Percentiles rank a stretch among this genome's conserved stretches.
These are phyloP conservation scores for Ascocoryne sarcoides DNA, from an alignment of 2,329 filamentous ascomycete genomes.

Conservation along the genomic window DNA sequence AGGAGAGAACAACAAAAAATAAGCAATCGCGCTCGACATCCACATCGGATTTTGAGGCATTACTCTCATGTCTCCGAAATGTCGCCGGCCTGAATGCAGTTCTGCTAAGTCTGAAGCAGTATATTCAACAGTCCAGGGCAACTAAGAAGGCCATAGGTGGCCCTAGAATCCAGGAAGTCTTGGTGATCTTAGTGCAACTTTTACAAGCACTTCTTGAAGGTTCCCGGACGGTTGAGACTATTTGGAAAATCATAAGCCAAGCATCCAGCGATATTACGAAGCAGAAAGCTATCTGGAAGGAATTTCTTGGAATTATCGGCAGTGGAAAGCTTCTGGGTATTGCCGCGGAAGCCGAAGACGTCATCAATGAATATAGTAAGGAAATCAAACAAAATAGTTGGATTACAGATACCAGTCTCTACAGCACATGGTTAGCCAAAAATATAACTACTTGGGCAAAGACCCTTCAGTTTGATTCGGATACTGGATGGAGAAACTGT, in stretches of 20 bases:
- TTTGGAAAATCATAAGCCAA: slow-evolving; percentile 37
- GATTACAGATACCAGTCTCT: slow-evolving; percentile 25
- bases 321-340: slow-evolving; percentile 51
- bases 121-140: slow-evolving; percentile 44
- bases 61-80: slow-evolving; percentile 61
- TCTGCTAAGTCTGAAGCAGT: slow-evolving; percentile 55
- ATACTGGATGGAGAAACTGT: slow-evolving; percentile 20
- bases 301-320: slow-evolving; percentile 48
- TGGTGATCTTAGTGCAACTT: slow-evolving; percentile 35
- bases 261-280: slow-evolving; percentile 30
- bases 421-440: slow-evolving; percentile 24
- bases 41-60: slow-evolving; percentile 34
- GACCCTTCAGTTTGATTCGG: slow-evolving; percentile 11
- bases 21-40: slow-evolving; percentile 1
- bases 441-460: slow-evolving; percentile 25
- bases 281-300: slow-evolving; percentile 51
- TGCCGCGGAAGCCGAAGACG: slow-evolving; percentile 43
- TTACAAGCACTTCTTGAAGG: slow-evolving; percentile 36
- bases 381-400: slow-evolving; percentile 22
- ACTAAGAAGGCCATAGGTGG: slow-evolving; percentile 21
- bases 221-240: slow-evolving; percentile 31
- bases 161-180: slow-evolving; percentile 26
- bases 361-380: slow-evolving; percentile 27
- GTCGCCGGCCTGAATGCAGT: slow-evolving; percentile 72
- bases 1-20: neutral